These are phyloP conservation scores for Naematelia aurantialba DNA, from an alignment of 768 basidiomycete genomes.

Conservation along the genomic window DNA sequence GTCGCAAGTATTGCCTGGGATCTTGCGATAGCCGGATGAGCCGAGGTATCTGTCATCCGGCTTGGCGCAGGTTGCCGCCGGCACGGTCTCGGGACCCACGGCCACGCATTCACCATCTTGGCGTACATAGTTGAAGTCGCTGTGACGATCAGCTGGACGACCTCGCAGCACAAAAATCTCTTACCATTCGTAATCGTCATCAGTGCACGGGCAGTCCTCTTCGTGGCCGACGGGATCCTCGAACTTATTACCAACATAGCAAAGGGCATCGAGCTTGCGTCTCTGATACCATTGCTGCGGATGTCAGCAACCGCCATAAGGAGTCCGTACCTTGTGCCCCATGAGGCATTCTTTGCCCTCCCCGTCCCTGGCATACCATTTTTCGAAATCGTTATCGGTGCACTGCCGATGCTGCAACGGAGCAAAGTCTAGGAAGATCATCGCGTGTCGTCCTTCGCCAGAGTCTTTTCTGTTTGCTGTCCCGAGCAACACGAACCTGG, in stretches of 20 bases:
- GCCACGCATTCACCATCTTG: conserved; percentile 72
- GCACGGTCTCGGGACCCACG: conserved; percentile 81
- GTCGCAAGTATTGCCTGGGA: conserved; percentile 86
- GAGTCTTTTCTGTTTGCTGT: conserved; percentile 63
- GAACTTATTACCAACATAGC: conserved; percentile 88
- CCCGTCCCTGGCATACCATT: conserved; percentile 75
- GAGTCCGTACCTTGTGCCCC: conserved; percentile 78
- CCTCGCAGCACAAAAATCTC: conserved; percentile 11
- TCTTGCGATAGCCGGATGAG: conserved; percentile 84
- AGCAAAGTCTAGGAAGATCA: conserved; percentile 80
- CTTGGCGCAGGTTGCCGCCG: conserved; percentile 60
- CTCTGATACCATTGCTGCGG: conserved; percentile 87
- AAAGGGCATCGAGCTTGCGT: conserved; percentile 74
- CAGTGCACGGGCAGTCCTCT: conserved; percentile 75
- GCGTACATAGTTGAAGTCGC: conserved; percentile 52
- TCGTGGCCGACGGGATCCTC: conserved; percentile 77
- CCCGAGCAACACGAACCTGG: conserved; percentile 72
- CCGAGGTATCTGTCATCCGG: conserved; percentile 68
- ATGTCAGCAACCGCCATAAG: neutral
- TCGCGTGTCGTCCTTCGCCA: conserved; percentile 61
- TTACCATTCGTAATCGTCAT: conserved; percentile 92
- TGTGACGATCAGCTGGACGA: neutral
- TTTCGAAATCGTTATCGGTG: conserved; percentile 67
- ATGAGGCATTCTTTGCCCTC: conserved; percentile 74
- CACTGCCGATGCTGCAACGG: conserved; percentile 68